Evolutionary conservation across 176 grass and related monocot genomes (phyloP), one percentile per base, ranked within the genome.

Genomic region (Musa itinerans): DNA sequence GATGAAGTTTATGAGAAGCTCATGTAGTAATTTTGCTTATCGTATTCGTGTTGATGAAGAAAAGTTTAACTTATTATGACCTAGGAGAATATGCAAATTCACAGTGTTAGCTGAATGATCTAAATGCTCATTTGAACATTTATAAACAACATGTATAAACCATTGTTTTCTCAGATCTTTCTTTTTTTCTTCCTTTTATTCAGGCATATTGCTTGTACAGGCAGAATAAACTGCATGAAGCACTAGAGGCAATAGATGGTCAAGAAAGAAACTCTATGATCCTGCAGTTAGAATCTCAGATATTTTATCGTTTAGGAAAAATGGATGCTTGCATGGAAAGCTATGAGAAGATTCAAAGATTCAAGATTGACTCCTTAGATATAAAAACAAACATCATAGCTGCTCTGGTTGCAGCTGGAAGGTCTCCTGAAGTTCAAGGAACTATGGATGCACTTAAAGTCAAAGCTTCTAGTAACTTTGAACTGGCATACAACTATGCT

Each of bases 131-230:
- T 43, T 43, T 43, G 34, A 43, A 43, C 34, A 43, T 43, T 43
- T 5, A 43, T 43, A 43, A 43, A 43, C 34, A 43, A 43, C 34
- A 51, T 50, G 11, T 70, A 21, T 17, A 49, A 48, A n/a, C 10
- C 12, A 17, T 15, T 20, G 51, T 51, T 21, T 11, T 48, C 9
- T 50, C 1, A 20, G 34, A 7, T 11, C 23, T 69, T 15, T 55
- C 23, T 9, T 49, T 57, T n/a, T 52, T 27, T 16, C 79, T 62
- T 80, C 6, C 13, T 76, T 82, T 1, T 49, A 43, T 82, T 81
- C 79, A 99, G 96, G 91, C 89, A 75, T 95, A 95, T 80, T 99
- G 91, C 83, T 89, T 86, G 77, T 95, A 99, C n/a, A 89, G 89
- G 79, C 88, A 95, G 82, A 99, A 99, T 68, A 91, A 94, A 84